A percentile compares a stretch with the other conserved stretches of the same genome.
phyloP scores from a whole-genome alignment of 2,329 filamentous ascomycete genomes.

The Epichloe sp. region DNA sequence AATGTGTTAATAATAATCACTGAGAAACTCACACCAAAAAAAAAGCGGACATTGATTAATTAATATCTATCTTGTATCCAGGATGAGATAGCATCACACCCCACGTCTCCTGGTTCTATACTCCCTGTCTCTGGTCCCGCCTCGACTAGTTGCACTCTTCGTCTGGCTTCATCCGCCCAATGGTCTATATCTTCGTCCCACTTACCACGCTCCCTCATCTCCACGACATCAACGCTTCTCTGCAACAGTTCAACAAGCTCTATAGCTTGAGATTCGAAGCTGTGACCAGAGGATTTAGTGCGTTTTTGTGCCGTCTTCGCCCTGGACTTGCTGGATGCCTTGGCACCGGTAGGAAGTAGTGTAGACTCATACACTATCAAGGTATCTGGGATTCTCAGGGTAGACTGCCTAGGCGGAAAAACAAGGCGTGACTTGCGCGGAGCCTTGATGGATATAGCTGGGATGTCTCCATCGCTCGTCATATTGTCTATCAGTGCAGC shows the following conservation, averaged over 20 bases:
- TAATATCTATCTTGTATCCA: conserved; percentile 17
- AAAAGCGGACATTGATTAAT: neutral
- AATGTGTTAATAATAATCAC: neutral
- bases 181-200: conserved; percentile 28
- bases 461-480: conserved; percentile 9
- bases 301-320: conserved; percentile 9
- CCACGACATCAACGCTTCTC: conserved; percentile 32
- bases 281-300: conserved; percentile 22
- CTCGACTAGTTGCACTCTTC: conserved; percentile 25
- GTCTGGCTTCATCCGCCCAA: conserved; percentile 20
- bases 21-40: neutral
- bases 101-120: conserved; percentile 16
- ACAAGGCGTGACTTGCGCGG: conserved; percentile 29
- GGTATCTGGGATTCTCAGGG: conserved; percentile 34
- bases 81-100: conserved; percentile 13
- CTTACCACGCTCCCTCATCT: conserved; percentile 27
- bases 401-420: conserved; percentile 35
- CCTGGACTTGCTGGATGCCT: neutral
- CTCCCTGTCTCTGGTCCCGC: conserved; percentile 19
- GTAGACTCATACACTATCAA: conserved; percentile 33
- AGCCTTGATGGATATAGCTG: conserved; percentile 9
- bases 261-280: conserved; percentile 31
- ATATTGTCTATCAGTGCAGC: conserved; percentile 13
- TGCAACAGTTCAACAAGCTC: conserved; percentile 36
- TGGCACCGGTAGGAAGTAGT: conserved; percentile 10